Conservation (phyloP, 1,284 basidiomycete species). For the Veloboletus limbatus region DNA sequence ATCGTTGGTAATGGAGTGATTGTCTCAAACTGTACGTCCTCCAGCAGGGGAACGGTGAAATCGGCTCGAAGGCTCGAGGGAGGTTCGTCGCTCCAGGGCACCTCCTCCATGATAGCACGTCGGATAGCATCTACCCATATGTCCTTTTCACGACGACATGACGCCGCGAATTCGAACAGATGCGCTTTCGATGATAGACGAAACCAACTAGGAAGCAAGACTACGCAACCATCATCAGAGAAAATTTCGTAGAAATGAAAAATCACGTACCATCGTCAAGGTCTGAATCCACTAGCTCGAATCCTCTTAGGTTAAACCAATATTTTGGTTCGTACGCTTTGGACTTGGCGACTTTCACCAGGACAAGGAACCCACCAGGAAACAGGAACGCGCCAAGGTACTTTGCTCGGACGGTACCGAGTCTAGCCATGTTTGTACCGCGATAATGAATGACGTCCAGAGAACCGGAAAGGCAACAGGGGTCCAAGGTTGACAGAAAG, state of each 20-base stretch:
- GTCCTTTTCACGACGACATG: constrained; percentile 79
- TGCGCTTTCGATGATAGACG: constrained; percentile 66
- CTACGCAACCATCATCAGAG: constrained; percentile 38
- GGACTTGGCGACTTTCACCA: constrained; percentile 82
- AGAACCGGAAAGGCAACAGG: constrained; percentile 75
- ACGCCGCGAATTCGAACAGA: constrained; percentile 79
- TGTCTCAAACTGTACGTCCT: constrained; percentile 39
- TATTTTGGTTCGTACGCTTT: constrained; percentile 82
- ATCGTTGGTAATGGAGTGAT: constrained; percentile 52
- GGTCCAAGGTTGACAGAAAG: constrained; percentile 70
- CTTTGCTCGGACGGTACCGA: constrained; percentile 66
- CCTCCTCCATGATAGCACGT: constrained; percentile 40
- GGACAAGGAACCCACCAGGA: constrained; percentile 76
- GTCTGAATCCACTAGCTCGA: constrained; percentile 67
- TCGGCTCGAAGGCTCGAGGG: constrained; percentile 53
- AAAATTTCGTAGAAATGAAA: constrained; percentile 3
- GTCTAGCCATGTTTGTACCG: constrained; percentile 36
- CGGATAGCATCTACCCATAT: constrained; percentile 76
- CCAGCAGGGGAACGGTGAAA: constrained; percentile 34
- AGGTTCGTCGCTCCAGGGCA: constrained; percentile 57
- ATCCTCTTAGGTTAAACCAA: constrained; percentile 78
- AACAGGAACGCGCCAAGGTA: constrained; percentile 90
- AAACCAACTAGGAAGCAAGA: constrained; percentile 77
- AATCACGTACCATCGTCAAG: constrained; percentile 60
- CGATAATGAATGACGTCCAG: constrained; percentile 80